These are phyloP conservation scores for Solanum sejunctum DNA, from an alignment of 257 asterid species.

Conservation along the genomic window DNA sequence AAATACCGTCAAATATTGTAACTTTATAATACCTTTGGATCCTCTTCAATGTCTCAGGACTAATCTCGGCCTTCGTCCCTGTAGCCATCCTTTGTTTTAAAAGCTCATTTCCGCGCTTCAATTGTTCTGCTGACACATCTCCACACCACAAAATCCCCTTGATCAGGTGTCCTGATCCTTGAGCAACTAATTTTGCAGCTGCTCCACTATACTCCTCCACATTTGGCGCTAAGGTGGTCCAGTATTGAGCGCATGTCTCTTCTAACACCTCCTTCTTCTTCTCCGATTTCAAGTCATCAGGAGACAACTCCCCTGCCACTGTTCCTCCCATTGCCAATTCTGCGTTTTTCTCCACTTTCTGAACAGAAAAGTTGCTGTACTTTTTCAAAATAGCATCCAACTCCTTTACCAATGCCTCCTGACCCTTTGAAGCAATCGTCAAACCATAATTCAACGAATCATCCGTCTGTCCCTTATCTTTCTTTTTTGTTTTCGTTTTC, in stretches of 20 bases:
- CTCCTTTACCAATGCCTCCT: constrained; percentile 41
- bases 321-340: constrained; percentile 32
- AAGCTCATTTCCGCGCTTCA: constrained; percentile 73
- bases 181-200: constrained; percentile 78
- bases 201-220: constrained; percentile 91
- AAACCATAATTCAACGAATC: constrained; percentile 67
- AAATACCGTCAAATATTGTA: neutral
- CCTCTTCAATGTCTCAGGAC: constrained; percentile 72
- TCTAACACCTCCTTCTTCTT: constrained; percentile 62
- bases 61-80: constrained; percentile 40
- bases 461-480: constrained; percentile 7
- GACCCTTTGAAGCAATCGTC: constrained; percentile 62
- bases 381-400: constrained; percentile 49
- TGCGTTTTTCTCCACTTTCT: constrained; percentile 46
- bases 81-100: constrained; percentile 61
- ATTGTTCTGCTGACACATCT: constrained; percentile 70
- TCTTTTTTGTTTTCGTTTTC: constrained; percentile 3
- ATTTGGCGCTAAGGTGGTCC: constrained; percentile 95
- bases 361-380: constrained; percentile 55
- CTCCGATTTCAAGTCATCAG: constrained; percentile 42
- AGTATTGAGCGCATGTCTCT: constrained; percentile 81
- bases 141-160: constrained; percentile 97
- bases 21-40: constrained; percentile 47
- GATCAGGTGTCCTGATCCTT: constrained; percentile 83
- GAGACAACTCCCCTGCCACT: constrained; percentile 36